A percentile compares a stretch with the other conserved stretches of the same genome.
These are phyloP conservation scores for Vachellia pachyceras DNA, from an alignment of 306 rosid genomes.

Conservation along the genomic window DNA sequence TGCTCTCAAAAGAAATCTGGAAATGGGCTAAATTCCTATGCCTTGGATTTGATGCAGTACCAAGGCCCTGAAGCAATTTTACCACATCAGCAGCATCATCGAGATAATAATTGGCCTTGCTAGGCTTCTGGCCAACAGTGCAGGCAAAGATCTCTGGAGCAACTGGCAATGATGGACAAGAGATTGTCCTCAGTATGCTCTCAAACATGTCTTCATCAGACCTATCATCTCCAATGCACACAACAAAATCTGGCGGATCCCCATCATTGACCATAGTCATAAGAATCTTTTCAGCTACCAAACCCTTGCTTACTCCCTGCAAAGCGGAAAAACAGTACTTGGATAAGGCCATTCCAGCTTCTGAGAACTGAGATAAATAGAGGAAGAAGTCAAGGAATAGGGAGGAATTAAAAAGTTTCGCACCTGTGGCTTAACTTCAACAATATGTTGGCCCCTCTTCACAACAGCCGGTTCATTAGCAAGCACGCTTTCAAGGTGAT, in stretches of 20 bases:
- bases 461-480: conserved; percentile 81
- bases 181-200: conserved; percentile 63
- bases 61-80: conserved; percentile 72
- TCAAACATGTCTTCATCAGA: conserved; percentile 95
- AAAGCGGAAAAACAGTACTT: conserved; percentile 2
- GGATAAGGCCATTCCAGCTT: conserved; percentile 27
- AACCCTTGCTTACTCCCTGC: conserved; percentile 90
- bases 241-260: conserved; percentile 71
- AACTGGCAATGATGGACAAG: conserved; percentile 56
- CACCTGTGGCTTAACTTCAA: conserved; percentile 95
- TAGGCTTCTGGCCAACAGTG: conserved; percentile 83
- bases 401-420: not conserved
- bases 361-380: conserved; percentile 13
- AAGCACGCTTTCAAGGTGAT: conserved; percentile 76
- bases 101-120: conserved; percentile 87
- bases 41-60: conserved; percentile 69
- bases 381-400: not conserved
- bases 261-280: conserved; percentile 57
- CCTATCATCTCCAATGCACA: conserved; percentile 88
- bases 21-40: conserved; percentile 59
- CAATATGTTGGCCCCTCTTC: conserved; percentile 76
- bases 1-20: conserved; percentile 84
- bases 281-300: conserved; percentile 71
- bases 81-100: conserved; percentile 72
- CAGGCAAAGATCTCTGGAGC: conserved; percentile 79